A percentile compares a stretch with the other conserved stretches of the same genome.
Evolutionary conservation across 2,329 filamentous ascomycete species (phyloP).

Genomic region (Scedosporium apiospermum): DNA sequence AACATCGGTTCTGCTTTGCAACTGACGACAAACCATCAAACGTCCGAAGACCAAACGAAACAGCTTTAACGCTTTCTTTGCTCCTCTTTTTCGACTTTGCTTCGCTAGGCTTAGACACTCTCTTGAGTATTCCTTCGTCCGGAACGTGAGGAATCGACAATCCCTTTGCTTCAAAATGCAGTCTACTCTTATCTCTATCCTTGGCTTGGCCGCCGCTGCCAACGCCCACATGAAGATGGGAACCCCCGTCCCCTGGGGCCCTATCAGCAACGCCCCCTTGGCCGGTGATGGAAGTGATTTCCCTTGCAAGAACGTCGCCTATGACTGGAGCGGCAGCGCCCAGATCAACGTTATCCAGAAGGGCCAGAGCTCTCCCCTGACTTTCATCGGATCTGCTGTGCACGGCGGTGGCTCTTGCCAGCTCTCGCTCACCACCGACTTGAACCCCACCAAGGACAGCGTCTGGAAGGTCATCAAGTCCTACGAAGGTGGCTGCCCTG

Average conservation of each 20-base stretch:
- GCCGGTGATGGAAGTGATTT: constrained; percentile 53
- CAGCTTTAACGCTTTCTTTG: no score
- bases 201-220: constrained; percentile 49
- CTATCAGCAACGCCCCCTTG: constrained; percentile 55
- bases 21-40: constrained; percentile 7
- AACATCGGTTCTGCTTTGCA: background rate
- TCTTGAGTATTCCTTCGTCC: constrained; percentile 20
- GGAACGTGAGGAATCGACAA: constrained; percentile 26
- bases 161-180: constrained; percentile 39
- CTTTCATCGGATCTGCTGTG: constrained; percentile 61
- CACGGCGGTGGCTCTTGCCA: constrained; percentile 95
- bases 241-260: constrained; percentile 54
- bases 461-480: constrained; percentile 87
- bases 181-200: constrained; percentile 30
- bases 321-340: constrained; percentile 29
- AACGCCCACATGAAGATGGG: constrained; percentile 70
- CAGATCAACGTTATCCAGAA: constrained; percentile 46
- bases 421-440: constrained; percentile 73
- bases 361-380: constrained; percentile 35
- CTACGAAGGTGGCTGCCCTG: constrained; percentile 77
- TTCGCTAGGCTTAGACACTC: constrained; percentile 4
- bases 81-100: background rate
- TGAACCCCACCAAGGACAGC: constrained; percentile 52
- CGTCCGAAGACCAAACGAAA: background rate
- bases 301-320: constrained; percentile 62